Evolutionary conservation across 192 early-diverging fungal genomes (phyloP).

Genomic region (Neocallimastix lanati): DNA sequence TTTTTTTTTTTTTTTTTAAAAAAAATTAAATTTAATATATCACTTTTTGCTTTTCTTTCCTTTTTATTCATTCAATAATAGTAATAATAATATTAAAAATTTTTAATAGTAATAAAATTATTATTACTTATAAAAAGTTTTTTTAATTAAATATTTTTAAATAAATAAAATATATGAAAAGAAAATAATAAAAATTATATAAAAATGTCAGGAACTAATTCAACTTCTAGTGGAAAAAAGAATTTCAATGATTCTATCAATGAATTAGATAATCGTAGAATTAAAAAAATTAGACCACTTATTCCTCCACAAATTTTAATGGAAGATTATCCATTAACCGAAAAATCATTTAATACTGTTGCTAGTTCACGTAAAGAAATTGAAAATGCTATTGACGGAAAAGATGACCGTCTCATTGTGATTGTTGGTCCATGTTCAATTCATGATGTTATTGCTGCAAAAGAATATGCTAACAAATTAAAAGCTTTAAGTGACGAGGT

Average conservation of each 20-base stretch:
- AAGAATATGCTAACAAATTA: slow-evolving; percentile 52
- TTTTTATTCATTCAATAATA: no score
- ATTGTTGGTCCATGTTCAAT: slow-evolving; percentile 77
- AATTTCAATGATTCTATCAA: slow-evolving; percentile 53
- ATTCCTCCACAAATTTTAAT: slow-evolving; percentile 85
- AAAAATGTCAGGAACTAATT: no score
- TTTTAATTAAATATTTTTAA: no score
- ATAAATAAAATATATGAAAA: no score
- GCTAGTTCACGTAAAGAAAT: slow-evolving; percentile 40
- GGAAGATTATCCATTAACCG: slow-evolving; percentile 68
- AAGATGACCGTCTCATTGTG: slow-evolving; percentile 62
- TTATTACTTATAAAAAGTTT: no score
- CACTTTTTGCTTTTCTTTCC: no score
- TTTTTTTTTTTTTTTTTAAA: no score
- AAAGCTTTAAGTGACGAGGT: slow-evolving; percentile 32
- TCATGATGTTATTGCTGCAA: slow-evolving; percentile 56
- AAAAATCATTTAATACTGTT: slow-evolving; percentile 54
- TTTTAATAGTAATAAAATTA: no score
- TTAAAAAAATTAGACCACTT: slow-evolving; percentile 55
- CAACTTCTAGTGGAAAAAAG: no score
- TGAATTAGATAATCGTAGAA: slow-evolving; percentile 82
- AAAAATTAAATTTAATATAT: no score
- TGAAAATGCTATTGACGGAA: slow-evolving; percentile 33
- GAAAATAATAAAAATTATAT: no score
- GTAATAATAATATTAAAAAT: no score